A percentile compares a stretch with the other conserved stretches of the same genome.
These are phyloP conservation scores for Zygosaccharomyces sapae DNA, from an alignment of 1,139 yeast genomes.

Conservation along the genomic window DNA sequence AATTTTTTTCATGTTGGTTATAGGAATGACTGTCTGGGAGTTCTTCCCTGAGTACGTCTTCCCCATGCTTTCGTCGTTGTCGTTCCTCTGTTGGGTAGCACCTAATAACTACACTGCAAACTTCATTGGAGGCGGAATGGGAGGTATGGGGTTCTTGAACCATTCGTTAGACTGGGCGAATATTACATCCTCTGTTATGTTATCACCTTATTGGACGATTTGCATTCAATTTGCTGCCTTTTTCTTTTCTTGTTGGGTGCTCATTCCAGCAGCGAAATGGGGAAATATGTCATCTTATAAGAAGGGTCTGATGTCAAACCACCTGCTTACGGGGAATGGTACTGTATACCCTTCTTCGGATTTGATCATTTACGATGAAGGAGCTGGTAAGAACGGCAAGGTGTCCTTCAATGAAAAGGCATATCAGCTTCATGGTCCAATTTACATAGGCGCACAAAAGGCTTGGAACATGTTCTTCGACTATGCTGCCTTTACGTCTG, in stretches of 20 bases:
- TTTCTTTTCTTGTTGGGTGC: constrained; percentile 42
- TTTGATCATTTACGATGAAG: constrained; percentile 36
- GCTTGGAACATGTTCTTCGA: constrained; percentile 51
- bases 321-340: constrained; percentile 38
- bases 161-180: constrained; percentile 47
- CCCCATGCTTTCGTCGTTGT: constrained; percentile 43
- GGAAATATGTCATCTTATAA: constrained; percentile 33
- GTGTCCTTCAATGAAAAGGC: constrained; percentile 40
- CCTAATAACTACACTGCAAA: constrained; percentile 40
- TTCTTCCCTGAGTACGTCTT: constrained; percentile 44
- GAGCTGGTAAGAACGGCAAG: constrained; percentile 17
- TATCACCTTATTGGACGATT: constrained; percentile 46
- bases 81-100: constrained; percentile 45
- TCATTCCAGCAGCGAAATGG: constrained; percentile 44
- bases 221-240: constrained; percentile 44
- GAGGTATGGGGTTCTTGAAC: constrained; percentile 45
- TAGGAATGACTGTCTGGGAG: constrained; percentile 41
- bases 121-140: constrained; percentile 45
- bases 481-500: constrained; percentile 49
- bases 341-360: constrained; percentile 39
- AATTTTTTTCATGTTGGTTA: constrained; percentile 37
- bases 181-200: constrained; percentile 44
- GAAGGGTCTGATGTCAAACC: constrained; percentile 43
- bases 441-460: constrained; percentile 43
- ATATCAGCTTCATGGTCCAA: constrained; percentile 41